These are phyloP conservation scores for Herpetomonas samuelpessoai DNA, from an alignment of 208 protist genomes.

Conservation along the genomic window DNA sequence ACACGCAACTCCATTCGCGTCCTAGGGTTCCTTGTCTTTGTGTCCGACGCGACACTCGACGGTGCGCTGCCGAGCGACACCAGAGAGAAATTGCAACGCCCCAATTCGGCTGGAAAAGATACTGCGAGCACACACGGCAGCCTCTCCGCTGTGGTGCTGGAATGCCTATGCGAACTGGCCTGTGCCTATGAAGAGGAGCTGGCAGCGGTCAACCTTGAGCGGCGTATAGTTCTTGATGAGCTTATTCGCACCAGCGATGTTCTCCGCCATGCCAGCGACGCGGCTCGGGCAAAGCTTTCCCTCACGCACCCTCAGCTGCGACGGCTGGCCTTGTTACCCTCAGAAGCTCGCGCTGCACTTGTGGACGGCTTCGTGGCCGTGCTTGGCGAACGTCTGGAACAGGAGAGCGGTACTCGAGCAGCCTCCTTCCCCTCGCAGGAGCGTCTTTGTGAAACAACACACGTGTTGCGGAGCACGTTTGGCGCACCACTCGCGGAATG, in stretches of 20 bases:
- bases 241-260: conserved; percentile 11
- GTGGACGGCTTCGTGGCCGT: background rate
- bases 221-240: conserved; percentile 24
- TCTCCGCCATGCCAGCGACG: conserved; percentile 13
- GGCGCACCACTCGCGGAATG: no score
- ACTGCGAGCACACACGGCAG: no score
- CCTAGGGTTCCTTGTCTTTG: no score
- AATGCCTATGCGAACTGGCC: conserved; percentile 15
- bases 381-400: background rate
- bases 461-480: no score
- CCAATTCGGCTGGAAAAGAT: no score
- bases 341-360: background rate
- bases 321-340: conserved; percentile 1
- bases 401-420: background rate
- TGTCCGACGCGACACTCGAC: no score
- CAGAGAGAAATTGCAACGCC: no score
- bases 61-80: no score
- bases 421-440: no score
- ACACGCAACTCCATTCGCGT: no score
- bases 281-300: conserved; percentile 11
- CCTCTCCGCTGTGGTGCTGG: conserved; percentile 7
- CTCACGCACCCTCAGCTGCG: conserved; percentile 26
- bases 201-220: conserved; percentile 39
- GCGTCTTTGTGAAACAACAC: no score
- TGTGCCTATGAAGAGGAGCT: conserved; percentile 27